A percentile compares a stretch with the other conserved stretches of the same genome.
These are phyloP conservation scores for Lactifluus echinatus DNA, from an alignment of 768 basidiomycete species.

Conservation along the genomic window DNA sequence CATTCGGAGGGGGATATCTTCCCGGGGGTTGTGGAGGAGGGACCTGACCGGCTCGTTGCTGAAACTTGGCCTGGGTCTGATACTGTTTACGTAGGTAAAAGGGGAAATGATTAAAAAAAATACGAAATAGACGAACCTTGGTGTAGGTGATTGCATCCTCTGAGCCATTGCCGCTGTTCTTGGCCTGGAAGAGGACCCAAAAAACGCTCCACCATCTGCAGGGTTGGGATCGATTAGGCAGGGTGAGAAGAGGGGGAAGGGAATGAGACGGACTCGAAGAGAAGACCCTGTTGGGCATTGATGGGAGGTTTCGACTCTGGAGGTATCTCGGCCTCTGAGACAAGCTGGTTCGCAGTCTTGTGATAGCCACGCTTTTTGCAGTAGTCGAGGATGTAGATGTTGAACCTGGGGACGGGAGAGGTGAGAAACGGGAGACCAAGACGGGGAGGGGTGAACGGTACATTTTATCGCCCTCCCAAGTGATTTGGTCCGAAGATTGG, in stretches of 20 bases:
- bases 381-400: conserved; percentile 84
- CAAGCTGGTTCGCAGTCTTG: conserved; percentile 63
- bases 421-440: neutral
- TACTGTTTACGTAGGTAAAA: conserved; percentile 24
- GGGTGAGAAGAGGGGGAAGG: conserved; percentile 4
- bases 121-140: conserved; percentile 38
- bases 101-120: neutral
- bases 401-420: conserved; percentile 49
- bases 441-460: conserved; percentile 27
- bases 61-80: conserved; percentile 26
- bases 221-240: conserved; percentile 12
- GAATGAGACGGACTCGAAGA: conserved; percentile 59
- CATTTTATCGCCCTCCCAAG: conserved; percentile 87
- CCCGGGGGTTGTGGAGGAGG: conserved; percentile 13
- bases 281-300: conserved; percentile 71
- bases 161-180: conserved; percentile 55
- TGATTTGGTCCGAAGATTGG: conserved; percentile 27
- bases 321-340: conserved; percentile 57
- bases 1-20: conserved; percentile 24
- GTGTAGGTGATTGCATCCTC: conserved; percentile 68
- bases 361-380: conserved; percentile 70
- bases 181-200: conserved; percentile 78
- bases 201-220: conserved; percentile 84
- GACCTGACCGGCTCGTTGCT: neutral
- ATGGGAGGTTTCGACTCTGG: conserved; percentile 63